Conservation (phyloP, 2,329 filamentous ascomycete species). For the Aureobasidium pullulans region DNA sequence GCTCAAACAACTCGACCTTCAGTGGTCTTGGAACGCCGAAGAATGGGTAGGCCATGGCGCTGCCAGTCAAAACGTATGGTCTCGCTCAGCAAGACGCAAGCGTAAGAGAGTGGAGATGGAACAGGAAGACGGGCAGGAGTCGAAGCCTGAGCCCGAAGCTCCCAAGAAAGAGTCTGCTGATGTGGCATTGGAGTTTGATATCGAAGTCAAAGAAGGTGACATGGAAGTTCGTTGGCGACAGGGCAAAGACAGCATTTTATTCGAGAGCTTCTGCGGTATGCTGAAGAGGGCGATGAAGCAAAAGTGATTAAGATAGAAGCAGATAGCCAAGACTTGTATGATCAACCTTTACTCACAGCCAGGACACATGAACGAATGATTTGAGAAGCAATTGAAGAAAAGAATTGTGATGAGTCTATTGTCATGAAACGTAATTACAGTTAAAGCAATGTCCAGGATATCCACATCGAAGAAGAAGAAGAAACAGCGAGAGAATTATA, state of each 20-base stretch:
- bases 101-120: slow-evolving; percentile 27
- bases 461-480: neutral
- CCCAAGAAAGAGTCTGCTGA: neutral
- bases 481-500: neutral
- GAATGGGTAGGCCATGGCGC: slow-evolving; percentile 53
- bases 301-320: neutral
- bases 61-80: slow-evolving; percentile 69
- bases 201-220: slow-evolving; percentile 30
- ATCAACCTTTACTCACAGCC: too few relatives aligned
- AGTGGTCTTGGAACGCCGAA: slow-evolving; percentile 57
- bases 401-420: too few relatives aligned
- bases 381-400: too few relatives aligned
- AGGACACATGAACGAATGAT: too few relatives aligned
- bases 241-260: slow-evolving; percentile 64
- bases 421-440: neutral
- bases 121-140: neutral
- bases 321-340: too few relatives aligned
- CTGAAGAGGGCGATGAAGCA: slow-evolving; percentile 44
- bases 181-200: slow-evolving; percentile 34
- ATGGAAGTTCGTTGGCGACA: slow-evolving; percentile 61
- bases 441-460: neutral
- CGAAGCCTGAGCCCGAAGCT: neutral
- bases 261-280: slow-evolving; percentile 84
- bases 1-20: slow-evolving; percentile 45
- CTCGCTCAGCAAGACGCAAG: slow-evolving; percentile 61